phyloP scores from a whole-genome alignment of 179 eudicot genomes.

The Silene vulgaris region DNA sequence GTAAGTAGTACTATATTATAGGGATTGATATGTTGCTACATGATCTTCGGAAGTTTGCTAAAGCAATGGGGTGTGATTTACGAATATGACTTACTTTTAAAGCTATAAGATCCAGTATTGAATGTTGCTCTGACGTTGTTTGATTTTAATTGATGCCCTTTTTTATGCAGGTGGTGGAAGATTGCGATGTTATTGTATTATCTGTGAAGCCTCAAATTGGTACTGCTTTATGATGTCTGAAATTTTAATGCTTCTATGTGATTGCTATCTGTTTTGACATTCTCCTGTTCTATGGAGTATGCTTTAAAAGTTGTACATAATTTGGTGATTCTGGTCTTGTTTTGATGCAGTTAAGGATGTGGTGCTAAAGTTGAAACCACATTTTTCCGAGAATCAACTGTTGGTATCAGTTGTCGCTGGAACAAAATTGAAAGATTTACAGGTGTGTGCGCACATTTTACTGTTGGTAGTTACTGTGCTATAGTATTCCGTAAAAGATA shows the following conservation, averaged over 20 bases:
- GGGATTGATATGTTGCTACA: no score
- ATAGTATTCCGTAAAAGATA: neutral
- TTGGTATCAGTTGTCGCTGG: slow-evolving; percentile 95
- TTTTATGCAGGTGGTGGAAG: slow-evolving; percentile 65
- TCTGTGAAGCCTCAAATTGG: slow-evolving; percentile 94
- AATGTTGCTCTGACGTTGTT: neutral
- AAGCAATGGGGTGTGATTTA: no score
- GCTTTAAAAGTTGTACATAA: neutral
- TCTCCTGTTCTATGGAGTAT: no score
- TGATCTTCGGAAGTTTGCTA: no score
- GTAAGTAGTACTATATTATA: no score
- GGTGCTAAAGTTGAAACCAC: slow-evolving; percentile 54
- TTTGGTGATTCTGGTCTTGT: neutral
- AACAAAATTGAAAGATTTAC: slow-evolving; percentile 70
- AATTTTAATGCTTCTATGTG: no score
- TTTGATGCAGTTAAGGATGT: slow-evolving; percentile 61
- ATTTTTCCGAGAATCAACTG: slow-evolving; percentile 70
- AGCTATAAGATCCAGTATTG: no score
- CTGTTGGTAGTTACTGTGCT: slow-evolving; percentile 1
- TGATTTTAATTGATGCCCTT: neutral
- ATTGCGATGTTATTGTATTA: slow-evolving; percentile 69
- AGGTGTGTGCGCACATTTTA: slow-evolving; percentile 38
- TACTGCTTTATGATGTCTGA: slow-evolving; percentile 24
- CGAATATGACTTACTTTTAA: neutral
- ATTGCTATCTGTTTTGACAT: neutral